phyloP scores from a whole-genome alignment of 208 protist species.

The Trypanosoma avium region DNA sequence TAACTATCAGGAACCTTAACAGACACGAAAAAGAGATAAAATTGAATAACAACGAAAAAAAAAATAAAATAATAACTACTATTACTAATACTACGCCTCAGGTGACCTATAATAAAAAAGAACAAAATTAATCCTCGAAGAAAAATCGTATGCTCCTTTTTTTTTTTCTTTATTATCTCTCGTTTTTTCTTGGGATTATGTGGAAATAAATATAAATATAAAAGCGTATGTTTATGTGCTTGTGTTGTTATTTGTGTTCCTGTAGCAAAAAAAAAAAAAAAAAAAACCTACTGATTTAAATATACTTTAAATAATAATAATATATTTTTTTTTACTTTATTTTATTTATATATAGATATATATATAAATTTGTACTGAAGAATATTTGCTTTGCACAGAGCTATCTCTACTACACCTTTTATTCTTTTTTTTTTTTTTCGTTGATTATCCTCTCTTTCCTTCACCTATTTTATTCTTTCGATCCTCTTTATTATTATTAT shows the following conservation, averaged over 20 bases:
- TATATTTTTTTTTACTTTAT: not conserved
- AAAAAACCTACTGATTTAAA: not conserved
- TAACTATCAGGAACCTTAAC: not conserved
- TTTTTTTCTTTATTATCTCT: not conserved
- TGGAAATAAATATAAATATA: no score
- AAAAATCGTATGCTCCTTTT: not conserved
- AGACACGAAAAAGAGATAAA: slow-evolving; percentile 8
- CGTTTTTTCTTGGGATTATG: not conserved
- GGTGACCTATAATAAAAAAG: not conserved
- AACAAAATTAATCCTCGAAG: slow-evolving; percentile 8
- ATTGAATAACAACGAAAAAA: slow-evolving; percentile 9
- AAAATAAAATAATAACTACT: no score
- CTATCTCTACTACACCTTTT: not conserved
- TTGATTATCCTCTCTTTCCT: no score
- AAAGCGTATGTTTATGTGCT: no score
- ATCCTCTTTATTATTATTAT: not conserved
- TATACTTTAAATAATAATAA: not conserved
- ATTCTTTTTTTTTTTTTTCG: not conserved
- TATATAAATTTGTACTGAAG: slow-evolving; percentile 12
- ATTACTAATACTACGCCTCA: no score
- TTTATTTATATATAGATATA: slow-evolving; percentile 14
- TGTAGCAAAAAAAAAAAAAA: not conserved
- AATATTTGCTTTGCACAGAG: not conserved
- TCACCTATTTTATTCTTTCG: not conserved
- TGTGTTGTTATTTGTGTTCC: no score